phyloP scores from a whole-genome alignment of 225 moss, liverwort and hornwort species.

The Asterella californica region DNA sequence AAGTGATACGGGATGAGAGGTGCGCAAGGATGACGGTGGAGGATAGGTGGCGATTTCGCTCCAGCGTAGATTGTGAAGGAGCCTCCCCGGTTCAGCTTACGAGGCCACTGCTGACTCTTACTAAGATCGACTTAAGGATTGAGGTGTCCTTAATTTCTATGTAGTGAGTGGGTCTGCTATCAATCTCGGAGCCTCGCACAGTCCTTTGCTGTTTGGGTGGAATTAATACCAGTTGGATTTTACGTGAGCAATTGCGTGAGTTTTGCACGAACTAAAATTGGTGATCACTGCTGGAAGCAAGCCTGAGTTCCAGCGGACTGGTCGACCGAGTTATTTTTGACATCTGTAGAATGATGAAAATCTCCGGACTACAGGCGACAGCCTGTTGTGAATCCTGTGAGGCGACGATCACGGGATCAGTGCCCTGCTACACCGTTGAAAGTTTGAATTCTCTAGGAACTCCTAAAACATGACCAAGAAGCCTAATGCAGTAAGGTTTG shows the following conservation, averaged over 20 bases:
- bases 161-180: slow-evolving; percentile 28
- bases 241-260: background rate
- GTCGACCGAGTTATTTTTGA: background rate
- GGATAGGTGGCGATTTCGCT: slow-evolving; percentile 28
- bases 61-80: slow-evolving; percentile 29
- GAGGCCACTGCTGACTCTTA: background rate
- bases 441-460: background rate
- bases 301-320: background rate
- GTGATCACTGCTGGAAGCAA: background rate
- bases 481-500: background rate
- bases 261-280: background rate
- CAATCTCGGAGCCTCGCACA: background rate
- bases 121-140: slow-evolving; percentile 8
- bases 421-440: background rate
- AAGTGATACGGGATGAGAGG: slow-evolving; percentile 21
- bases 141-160: slow-evolving; percentile 1
- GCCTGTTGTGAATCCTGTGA: background rate
- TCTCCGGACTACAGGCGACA: background rate
- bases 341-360: background rate
- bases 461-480: background rate
- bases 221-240: background rate
- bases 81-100: background rate
- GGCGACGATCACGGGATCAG: background rate
- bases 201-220: background rate
- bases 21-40: slow-evolving; percentile 39